A percentile compares a stretch with the other conserved stretches of the same genome.
phyloP scores from a whole-genome alignment of 257 asterid species.

The Nicotiana tomentosiformis region DNA sequence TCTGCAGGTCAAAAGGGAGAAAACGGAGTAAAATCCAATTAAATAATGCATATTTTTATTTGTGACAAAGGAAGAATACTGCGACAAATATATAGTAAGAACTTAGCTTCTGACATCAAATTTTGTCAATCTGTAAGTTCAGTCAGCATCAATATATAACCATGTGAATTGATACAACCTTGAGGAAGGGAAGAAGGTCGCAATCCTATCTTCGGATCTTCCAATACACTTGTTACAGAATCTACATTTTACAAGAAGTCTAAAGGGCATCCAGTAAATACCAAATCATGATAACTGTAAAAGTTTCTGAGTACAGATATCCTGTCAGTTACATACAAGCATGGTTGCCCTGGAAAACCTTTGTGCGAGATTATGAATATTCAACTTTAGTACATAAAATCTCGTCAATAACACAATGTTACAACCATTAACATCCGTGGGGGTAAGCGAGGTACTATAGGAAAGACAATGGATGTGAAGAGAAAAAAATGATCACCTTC shows the following conservation, averaged over 20 bases:
- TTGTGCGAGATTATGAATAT: neutral
- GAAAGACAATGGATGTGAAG: neutral
- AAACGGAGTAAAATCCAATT: too few species aligned
- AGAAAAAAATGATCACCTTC: slow-evolving; percentile 13
- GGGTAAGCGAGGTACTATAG: neutral
- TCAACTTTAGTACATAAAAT: neutral
- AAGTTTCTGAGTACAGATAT: neutral
- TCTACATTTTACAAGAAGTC: neutral
- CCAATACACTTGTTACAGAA: neutral
- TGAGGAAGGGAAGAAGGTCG: neutral
- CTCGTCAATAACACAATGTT: neutral
- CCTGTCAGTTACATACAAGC: neutral
- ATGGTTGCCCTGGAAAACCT: slow-evolving; percentile 1
- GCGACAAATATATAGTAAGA: neutral
- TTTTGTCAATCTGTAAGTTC: neutral
- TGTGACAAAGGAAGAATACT: neutral
- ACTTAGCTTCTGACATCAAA: neutral
- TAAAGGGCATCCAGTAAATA: neutral
- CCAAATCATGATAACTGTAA: neutral
- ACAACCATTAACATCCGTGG: neutral
- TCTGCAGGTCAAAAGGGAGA: too few species aligned
- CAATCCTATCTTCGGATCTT: neutral
- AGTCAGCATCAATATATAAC: neutral
- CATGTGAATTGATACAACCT: neutral
- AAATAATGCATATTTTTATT: too few species aligned